These are phyloP conservation scores for Clarireedia sp. DNA, from an alignment of 2,329 filamentous ascomycete genomes.

Conservation along the genomic window DNA sequence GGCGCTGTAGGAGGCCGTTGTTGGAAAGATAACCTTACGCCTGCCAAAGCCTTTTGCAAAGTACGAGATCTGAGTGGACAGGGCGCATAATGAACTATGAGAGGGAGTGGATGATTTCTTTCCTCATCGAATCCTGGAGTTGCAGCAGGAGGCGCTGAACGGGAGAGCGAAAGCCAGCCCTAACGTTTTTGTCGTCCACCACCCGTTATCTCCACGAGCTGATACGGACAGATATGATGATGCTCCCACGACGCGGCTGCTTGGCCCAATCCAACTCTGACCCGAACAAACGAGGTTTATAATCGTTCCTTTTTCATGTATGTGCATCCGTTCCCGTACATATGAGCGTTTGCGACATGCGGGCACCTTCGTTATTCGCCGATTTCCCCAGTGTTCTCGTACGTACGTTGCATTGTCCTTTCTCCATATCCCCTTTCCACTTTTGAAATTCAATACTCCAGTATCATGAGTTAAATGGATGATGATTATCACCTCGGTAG, in stretches of 20 bases:
- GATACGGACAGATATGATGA: not conserved
- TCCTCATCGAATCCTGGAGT: constrained; percentile 1
- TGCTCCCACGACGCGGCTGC: not conserved
- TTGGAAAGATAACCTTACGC: not conserved
- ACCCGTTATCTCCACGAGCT: not conserved
- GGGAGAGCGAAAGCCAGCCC: constrained; percentile 1
- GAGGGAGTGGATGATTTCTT: constrained; percentile 4
- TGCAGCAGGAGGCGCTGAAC: constrained; percentile 2
- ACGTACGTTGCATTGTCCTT: not conserved
- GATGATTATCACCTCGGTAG: not conserved
- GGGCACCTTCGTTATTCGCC: constrained; percentile 2
- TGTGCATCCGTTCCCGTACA: not conserved
- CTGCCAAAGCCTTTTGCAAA: not conserved
- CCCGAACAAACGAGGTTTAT: not conserved
- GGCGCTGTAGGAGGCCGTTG: constrained; percentile 1
- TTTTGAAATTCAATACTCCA: not conserved
- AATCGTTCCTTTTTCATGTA: not conserved
- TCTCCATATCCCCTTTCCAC: not conserved
- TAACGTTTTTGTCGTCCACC: not conserved
- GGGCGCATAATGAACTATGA: not conserved
- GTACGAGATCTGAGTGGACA: constrained; percentile 1
- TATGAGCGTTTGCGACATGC: not conserved
- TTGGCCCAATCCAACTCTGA: not conserved
- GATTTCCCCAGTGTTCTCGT: not conserved
- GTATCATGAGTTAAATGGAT: not conserved